Conservation (phyloP, 352 stramenopile species). For the Thalassiosira gravida region DNA sequence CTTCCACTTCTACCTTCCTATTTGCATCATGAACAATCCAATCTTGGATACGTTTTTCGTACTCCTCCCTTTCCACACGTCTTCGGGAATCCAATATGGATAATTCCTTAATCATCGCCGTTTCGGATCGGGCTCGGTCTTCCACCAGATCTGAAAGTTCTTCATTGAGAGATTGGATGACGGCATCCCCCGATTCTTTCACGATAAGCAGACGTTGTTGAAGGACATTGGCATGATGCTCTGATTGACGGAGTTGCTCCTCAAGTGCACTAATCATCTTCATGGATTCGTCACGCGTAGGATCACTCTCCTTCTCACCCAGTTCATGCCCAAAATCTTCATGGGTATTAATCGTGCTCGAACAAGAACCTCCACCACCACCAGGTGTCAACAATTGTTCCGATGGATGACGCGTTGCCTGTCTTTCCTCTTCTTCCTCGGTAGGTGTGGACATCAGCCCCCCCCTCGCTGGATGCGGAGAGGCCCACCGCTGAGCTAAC, state of each 20-base stretch:
- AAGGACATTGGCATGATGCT: conserved; percentile 40
- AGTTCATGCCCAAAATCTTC: conserved; percentile 21
- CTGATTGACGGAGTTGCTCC: conserved; percentile 46
- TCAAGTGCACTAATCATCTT: conserved; percentile 40
- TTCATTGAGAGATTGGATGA: conserved; percentile 61
- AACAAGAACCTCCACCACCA: conserved; percentile 10
- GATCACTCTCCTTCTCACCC: neutral
- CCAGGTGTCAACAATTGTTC: too few relatives aligned
- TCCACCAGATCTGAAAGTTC: conserved; percentile 52
- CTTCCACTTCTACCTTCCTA: conserved; percentile 49
- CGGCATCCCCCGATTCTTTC: conserved; percentile 59
- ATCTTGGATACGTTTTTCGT: conserved; percentile 53
- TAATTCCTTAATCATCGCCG: conserved; percentile 55
- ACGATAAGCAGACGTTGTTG: conserved; percentile 51
- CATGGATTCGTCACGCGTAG: conserved; percentile 17
- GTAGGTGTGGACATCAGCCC: neutral
- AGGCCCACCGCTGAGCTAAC: conserved; percentile 46
- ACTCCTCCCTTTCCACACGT: conserved; percentile 41
- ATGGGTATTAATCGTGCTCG: conserved; percentile 23
- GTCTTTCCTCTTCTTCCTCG: conserved; percentile 1
- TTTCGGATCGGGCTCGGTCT: conserved; percentile 51
- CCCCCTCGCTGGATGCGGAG: conserved; percentile 30
- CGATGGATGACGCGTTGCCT: neutral
- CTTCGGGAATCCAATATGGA: conserved; percentile 44
- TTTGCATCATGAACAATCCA: conserved; percentile 54